Evolutionary conservation across 140 eudicot genomes (phyloP), one percentile per base, ranked within the genome.

Genomic region (Senecio squalidus): DNA sequence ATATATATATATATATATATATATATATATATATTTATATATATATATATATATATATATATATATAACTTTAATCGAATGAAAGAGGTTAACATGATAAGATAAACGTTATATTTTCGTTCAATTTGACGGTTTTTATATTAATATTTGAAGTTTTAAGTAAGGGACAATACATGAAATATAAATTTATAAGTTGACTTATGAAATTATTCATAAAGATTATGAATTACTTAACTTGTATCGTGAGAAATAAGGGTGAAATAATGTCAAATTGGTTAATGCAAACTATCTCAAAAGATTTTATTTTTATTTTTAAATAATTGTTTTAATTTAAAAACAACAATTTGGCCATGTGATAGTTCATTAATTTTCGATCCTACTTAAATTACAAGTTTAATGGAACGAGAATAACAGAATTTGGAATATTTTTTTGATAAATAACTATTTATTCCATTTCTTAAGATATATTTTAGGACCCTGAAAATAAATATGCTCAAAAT

Each of bases 301-400:
- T 60, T 58, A 60, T 58, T 58, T 51, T 10, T 28, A 20, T 49
- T 46, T 38, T 16, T 60, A 26, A 14, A 25, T 50, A 8, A 5
- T 14, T 27, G 0, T 27, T 7, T 0, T 2, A 4, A 8, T 44
- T 13, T 25, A 17, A 0, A 51, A 49, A 28, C 39, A 22, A 1
- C 69, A 70, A 60, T 50, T 68, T 60, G 75, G 69, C 69, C 75
- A 70, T 70, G 75, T 70, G 74, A 46, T 39, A 40, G 40, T 30
- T 48, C 63, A 51, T 51, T 60, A 70, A 60, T 7, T 3, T 59
- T 13, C 8, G 67, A 45, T 46, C 58, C 46, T 33, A 45, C 55
- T 40, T 4, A 31, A 31, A 23, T 34, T 67, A 23, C 62, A 43
- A 56, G 33, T 16, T 31, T 25, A 23, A 31, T 25, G 49, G 23